These are phyloP conservation scores for Talaromyces sp. DNA, from an alignment of 2,329 filamentous ascomycete genomes.

Conservation along the genomic window DNA sequence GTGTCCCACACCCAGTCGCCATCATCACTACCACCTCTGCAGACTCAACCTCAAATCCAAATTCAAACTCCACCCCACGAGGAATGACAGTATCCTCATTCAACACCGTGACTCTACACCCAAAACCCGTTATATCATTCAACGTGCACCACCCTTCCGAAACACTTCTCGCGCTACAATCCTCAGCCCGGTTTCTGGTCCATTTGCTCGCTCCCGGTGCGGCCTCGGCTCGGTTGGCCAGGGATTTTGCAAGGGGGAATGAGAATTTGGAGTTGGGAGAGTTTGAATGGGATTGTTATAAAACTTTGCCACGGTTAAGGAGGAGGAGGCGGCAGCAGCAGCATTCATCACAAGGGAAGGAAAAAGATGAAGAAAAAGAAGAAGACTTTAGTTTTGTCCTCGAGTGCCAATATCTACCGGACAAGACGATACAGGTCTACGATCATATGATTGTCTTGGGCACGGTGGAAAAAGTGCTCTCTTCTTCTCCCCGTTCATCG, in stretches of 20 bases:
- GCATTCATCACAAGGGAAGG: background rate
- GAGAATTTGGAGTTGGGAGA: conserved; percentile 25
- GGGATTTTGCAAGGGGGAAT: conserved; percentile 38
- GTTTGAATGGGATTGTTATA: conserved; percentile 3
- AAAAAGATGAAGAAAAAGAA: background rate
- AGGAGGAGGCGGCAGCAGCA: background rate
- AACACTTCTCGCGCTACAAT: conserved; percentile 50
- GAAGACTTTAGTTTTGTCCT: conserved; percentile 36
- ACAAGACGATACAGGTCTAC: conserved; percentile 30
- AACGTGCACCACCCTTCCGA: conserved; percentile 55
- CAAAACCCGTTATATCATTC: conserved; percentile 56
- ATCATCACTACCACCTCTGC: conserved; percentile 43
- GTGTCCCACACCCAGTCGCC: conserved; percentile 54
- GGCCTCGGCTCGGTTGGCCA: conserved; percentile 31
- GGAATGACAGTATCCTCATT: conserved; percentile 61
- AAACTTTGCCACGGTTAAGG: conserved; percentile 25
- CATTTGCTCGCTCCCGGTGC: conserved; percentile 44
- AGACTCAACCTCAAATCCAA: background rate
- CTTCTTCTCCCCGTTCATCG: background rate
- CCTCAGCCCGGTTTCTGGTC: conserved; percentile 44
- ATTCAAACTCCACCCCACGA: conserved; percentile 25
- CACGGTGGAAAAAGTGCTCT: conserved; percentile 19
- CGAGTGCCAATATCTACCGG: conserved; percentile 33
- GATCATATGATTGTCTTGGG: conserved; percentile 40
- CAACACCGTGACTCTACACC: conserved; percentile 54